Base-by-base conservation (phyloP, 768 basidiomycete genomes). In the Auriscalpium vulgare region DNA sequence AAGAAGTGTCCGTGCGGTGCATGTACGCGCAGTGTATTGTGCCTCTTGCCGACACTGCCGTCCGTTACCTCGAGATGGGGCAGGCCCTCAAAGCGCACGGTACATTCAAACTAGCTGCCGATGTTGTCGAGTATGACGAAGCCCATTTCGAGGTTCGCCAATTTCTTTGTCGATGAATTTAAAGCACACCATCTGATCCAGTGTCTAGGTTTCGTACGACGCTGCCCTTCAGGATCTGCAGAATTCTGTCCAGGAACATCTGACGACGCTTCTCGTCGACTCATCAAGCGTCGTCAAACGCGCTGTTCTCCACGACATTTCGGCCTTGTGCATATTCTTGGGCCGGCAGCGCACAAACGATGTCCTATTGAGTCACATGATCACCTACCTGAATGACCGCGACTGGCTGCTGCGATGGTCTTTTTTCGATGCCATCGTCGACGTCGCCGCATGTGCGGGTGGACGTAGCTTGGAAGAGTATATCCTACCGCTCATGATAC, bases 341-440 rank as follows among this genome's bases (percentile, higher is more conserved):
- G 95, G 95, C 6, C 72, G 94, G 21, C 88, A 92, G 66, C 88
- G 85, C 67, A 95, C 97, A 1, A 95, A 95, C 71, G 97, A 99
- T 63, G 90, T 97, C 8, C 72, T 99, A 8, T 73, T 99, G 45
- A 95, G 93, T 53, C 78, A 95, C 72, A 74, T 95, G 85, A 75
- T 95, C 75, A 80, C 90, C 23, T 84, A 88, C 67, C 71, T 88
- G 58, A 93, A 95, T 63, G 91, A 95, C 64, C 77, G 91, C 16
- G 95, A 97, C 67, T 98, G 97, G 95, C 71, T 88, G 14, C 71
- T 98, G 51, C 81, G 97, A 2, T 83, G 85, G 64, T 90, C 91
- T 0, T 99, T 98, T 70, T 97, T 97, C 65, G 94, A 95, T 67
- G 89, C 89, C 57, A 92, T 97, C 34, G 91, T 97, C 17, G 94